Percentiles rank a stretch among this genome's conserved stretches.
Evolutionary conservation across 2,329 filamentous ascomycete genomes (phyloP).

Genomic region (Colletotrichum cordylinicola): DNA sequence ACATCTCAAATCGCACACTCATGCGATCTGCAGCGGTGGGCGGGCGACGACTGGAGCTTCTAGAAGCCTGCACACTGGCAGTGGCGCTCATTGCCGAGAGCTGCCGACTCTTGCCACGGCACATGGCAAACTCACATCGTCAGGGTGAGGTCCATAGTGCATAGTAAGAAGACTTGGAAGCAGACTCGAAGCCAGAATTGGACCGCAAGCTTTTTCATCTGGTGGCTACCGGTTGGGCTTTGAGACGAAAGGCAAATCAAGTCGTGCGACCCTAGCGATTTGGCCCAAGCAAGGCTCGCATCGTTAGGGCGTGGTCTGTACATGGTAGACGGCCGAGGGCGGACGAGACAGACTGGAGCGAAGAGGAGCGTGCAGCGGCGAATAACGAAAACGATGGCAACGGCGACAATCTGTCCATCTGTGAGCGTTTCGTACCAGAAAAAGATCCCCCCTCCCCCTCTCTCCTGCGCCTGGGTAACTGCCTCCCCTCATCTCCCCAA

Average conservation of each 20-base stretch:
- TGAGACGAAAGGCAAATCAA: not conserved
- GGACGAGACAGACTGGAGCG: not conserved
- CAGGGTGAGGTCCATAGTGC: not conserved
- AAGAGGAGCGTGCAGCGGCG: slow-evolving; percentile 2
- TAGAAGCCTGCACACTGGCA: not conserved
- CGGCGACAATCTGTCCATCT: not conserved
- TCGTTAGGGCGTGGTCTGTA: not conserved
- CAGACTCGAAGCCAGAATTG: not conserved
- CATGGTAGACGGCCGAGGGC: not conserved
- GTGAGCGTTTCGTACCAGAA: not conserved
- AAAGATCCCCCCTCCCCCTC: not conserved
- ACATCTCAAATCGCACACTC: not conserved
- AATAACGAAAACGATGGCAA: not conserved
- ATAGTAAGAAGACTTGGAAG: not conserved
- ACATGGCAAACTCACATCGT: not conserved
- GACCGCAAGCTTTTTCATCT: not conserved
- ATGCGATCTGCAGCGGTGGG: not conserved
- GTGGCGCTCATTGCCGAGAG: not conserved
- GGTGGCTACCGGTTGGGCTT: not conserved
- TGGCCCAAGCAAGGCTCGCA: not conserved
- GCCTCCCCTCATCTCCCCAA: not conserved
- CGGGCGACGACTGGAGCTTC: not conserved
- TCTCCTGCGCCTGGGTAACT: not conserved
- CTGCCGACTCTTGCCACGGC: not conserved
- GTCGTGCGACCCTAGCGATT: not conserved